Evolutionary conservation across 2,329 filamentous ascomycete genomes (phyloP).

Genomic region (Drechslera avenae): DNA sequence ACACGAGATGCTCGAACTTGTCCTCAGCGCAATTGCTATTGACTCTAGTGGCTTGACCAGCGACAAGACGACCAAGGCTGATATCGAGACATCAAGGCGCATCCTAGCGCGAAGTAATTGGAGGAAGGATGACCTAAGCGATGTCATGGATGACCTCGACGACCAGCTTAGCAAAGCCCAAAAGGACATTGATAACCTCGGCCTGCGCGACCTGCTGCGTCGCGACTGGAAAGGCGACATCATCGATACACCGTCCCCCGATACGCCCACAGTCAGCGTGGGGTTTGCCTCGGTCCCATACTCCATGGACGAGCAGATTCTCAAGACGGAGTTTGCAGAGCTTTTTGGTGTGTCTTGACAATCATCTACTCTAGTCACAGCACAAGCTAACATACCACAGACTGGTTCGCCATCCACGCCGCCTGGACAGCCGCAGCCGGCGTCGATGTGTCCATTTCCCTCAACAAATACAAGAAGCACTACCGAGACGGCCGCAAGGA

Average conservation of each 20-base stretch:
- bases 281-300: slow-evolving; percentile 55
- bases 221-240: slow-evolving; percentile 57
- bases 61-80: slow-evolving; percentile 47
- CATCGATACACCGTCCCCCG: slow-evolving; percentile 54
- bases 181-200: slow-evolving; percentile 51
- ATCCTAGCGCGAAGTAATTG: slow-evolving; percentile 52
- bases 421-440: slow-evolving; percentile 55
- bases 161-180: slow-evolving; percentile 50
- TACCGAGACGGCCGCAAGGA: slow-evolving; percentile 50
- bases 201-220: slow-evolving; percentile 53
- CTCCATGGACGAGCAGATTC: slow-evolving; percentile 54
- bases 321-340: slow-evolving; percentile 54
- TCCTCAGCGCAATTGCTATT: slow-evolving; percentile 55
- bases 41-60: slow-evolving; percentile 51
- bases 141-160: slow-evolving; percentile 52
- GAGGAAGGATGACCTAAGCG: slow-evolving; percentile 46
- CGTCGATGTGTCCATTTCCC: slow-evolving; percentile 52
- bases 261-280: slow-evolving; percentile 54
- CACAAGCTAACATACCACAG: slow-evolving; percentile 1
- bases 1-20: slow-evolving; percentile 56
- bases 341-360: slow-evolving; percentile 42
- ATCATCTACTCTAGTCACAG: no score
- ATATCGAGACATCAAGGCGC: slow-evolving; percentile 48
- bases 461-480: slow-evolving; percentile 55
- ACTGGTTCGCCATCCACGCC: slow-evolving; percentile 57